phyloP scores from a whole-genome alignment of 2,329 filamentous ascomycete genomes.

The Allantophomopsis cytisporea region DNA sequence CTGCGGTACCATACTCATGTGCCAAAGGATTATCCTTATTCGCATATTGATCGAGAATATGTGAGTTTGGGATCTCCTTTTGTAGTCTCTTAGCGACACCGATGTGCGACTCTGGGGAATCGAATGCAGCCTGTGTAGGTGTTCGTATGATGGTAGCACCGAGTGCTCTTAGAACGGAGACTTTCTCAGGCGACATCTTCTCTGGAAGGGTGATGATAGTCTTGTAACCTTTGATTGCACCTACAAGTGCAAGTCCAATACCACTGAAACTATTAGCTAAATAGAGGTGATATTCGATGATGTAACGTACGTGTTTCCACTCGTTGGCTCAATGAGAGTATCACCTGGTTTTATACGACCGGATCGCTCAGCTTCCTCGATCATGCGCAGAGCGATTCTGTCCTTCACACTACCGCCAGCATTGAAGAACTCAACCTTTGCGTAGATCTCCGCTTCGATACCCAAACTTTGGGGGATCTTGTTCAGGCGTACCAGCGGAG shows the following conservation, averaged over 20 bases:
- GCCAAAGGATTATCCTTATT: conserved; percentile 87
- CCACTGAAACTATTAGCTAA: conserved; percentile 34
- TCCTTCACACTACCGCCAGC: conserved; percentile 91
- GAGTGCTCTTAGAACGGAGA: conserved; percentile 82
- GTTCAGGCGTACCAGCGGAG: conserved; percentile 88
- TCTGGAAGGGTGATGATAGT: conserved; percentile 97
- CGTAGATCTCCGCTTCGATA: conserved; percentile 79
- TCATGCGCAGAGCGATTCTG: conserved; percentile 91
- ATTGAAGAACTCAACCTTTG: conserved; percentile 88
- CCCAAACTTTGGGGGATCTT: conserved; percentile 84
- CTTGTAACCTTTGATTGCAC: conserved; percentile 93
- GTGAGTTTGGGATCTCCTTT: conserved; percentile 92
- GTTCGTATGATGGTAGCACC: conserved; percentile 97
- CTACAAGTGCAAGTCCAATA: conserved; percentile 88
- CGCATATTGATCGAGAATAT: conserved; percentile 93
- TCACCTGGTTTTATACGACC: conserved; percentile 95
- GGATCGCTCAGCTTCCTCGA: conserved; percentile 82
- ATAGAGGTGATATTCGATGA: not conserved
- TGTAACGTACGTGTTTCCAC: conserved; percentile 64
- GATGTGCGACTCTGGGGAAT: conserved; percentile 92
- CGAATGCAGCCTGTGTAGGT: conserved; percentile 88
- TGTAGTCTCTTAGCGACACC: conserved; percentile 81
- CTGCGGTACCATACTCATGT: conserved; percentile 86
- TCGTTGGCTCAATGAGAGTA: conserved; percentile 94
- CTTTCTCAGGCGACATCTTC: conserved; percentile 99